phyloP scores from a whole-genome alignment of 1,139 yeast species.

The Pichia sp. region DNA sequence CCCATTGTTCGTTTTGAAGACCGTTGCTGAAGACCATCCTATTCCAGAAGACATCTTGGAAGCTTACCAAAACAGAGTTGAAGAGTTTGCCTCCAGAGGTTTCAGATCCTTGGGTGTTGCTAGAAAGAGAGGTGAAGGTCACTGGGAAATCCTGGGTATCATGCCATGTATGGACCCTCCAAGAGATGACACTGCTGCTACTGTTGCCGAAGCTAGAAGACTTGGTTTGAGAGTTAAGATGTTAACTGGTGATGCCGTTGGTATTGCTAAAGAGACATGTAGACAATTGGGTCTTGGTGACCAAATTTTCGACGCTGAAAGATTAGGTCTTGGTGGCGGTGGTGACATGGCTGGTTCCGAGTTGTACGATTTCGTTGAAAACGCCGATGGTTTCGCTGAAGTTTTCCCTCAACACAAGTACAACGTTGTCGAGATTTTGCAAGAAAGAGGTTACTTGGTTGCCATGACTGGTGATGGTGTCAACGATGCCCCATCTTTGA shows the following conservation, averaged over 20 bases:
- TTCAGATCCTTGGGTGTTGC: constrained; percentile 99
- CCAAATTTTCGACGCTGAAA: constrained; percentile 95
- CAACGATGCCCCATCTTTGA: constrained; percentile 93
- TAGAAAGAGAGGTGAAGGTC: constrained; percentile 98
- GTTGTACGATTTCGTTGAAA: constrained; percentile 92
- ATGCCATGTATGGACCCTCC: constrained; percentile 99
- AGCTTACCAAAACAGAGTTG: constrained; percentile 94
- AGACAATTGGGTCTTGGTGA: constrained; percentile 97
- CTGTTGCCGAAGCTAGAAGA: constrained; percentile 88
- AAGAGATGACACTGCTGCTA: constrained; percentile 96
- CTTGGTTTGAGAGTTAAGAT: constrained; percentile 95
- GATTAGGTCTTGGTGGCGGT: constrained; percentile 88
- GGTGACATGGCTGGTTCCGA: constrained; percentile 89
- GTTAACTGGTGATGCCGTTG: constrained; percentile 99
- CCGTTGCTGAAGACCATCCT: constrained; percentile 95
- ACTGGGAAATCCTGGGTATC: constrained; percentile 97
- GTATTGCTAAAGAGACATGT: constrained; percentile 98
- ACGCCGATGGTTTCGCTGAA: constrained; percentile 96
- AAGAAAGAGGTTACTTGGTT: constrained; percentile 90
- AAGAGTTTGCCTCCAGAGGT: constrained; percentile 97
- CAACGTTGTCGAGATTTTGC: constrained; percentile 85
- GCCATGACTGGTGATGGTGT: constrained; percentile 99
- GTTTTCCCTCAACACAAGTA: constrained; percentile 97
- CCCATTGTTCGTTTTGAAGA: constrained; percentile 89
- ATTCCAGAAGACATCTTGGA: constrained; percentile 93